phyloP scores from a whole-genome alignment of 1,139 yeast genomes.

The Protomyces macrosporus region DNA sequence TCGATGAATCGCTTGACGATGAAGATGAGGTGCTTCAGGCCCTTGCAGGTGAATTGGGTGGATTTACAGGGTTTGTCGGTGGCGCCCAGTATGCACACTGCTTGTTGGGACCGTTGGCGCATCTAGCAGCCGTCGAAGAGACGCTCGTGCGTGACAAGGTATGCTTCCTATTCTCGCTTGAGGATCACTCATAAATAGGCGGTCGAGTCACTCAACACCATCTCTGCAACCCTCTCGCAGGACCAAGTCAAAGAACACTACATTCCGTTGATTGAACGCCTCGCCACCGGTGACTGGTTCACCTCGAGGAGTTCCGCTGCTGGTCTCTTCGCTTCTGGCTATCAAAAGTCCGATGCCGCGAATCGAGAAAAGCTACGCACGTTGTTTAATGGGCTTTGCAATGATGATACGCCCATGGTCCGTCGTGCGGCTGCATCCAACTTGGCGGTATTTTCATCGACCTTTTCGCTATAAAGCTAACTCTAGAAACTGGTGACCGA shows the following conservation, averaged over 20 bases:
- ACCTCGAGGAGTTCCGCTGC: slow-evolving; percentile 88
- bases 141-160: slow-evolving; percentile 88
- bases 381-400: slow-evolving; percentile 63
- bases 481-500: slow-evolving; percentile 35
- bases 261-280: slow-evolving; percentile 67
- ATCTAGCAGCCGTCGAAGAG: slow-evolving; percentile 89
- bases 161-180: neutral
- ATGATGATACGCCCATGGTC: slow-evolving; percentile 97
- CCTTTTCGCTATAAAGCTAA: slow-evolving; percentile 1
- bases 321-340: slow-evolving; percentile 72
- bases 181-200: slow-evolving; percentile 43
- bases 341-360: slow-evolving; percentile 54
- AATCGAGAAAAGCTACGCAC: slow-evolving; percentile 52
- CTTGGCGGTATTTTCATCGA: slow-evolving; percentile 49
- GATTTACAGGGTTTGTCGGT: slow-evolving; percentile 80
- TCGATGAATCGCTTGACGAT: slow-evolving; percentile 92
- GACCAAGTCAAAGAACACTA: slow-evolving; percentile 64
- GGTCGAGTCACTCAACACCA: slow-evolving; percentile 70
- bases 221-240: slow-evolving; percentile 60
- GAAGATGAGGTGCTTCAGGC: slow-evolving; percentile 97
- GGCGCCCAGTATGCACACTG: slow-evolving; percentile 74
- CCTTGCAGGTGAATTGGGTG: slow-evolving; percentile 83
- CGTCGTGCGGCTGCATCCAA: slow-evolving; percentile 88
- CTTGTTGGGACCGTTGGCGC: slow-evolving; percentile 78
- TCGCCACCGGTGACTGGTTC: slow-evolving; percentile 91